phyloP scores from a whole-genome alignment of 352 stramenopile species.

The Globisporangium rhizosaccharum region DNA sequence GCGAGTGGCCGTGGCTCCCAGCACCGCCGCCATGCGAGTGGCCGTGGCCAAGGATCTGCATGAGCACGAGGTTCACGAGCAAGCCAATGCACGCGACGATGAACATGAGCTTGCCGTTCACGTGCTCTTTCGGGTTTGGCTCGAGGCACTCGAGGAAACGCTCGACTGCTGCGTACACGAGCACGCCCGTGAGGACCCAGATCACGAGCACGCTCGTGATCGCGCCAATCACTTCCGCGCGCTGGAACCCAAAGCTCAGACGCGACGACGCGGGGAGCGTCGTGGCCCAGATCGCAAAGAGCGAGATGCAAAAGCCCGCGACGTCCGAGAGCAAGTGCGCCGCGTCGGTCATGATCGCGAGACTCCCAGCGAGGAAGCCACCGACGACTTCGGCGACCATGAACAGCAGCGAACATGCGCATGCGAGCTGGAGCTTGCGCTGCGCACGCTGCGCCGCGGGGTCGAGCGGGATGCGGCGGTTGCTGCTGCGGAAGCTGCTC shows the following conservation, averaged over 20 bases:
- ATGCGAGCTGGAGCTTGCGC: conserved; percentile 59
- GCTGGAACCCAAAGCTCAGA: conserved; percentile 93
- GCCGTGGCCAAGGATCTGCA: conserved; percentile 88
- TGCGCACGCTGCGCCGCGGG: conserved; percentile 46
- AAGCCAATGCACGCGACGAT: conserved; percentile 93
- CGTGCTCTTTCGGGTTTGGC: conserved; percentile 67
- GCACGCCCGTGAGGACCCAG: conserved; percentile 90
- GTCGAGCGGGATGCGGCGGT: conserved; percentile 52
- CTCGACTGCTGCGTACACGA: conserved; percentile 92
- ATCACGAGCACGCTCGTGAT: conserved; percentile 92
- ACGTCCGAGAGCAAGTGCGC: conserved; percentile 73
- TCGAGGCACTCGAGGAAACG: conserved; percentile 78
- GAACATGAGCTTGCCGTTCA: conserved; percentile 97
- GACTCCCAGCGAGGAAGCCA: conserved; percentile 89
- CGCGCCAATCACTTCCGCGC: conserved; percentile 93
- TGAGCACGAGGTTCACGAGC: conserved; percentile 94
- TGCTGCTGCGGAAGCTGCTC: conserved; percentile 9
- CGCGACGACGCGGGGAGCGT: conserved; percentile 62
- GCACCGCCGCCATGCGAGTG: conserved; percentile 52
- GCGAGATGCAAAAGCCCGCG: conserved; percentile 66
- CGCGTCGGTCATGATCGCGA: conserved; percentile 93
- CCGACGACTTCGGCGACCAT: conserved; percentile 93
- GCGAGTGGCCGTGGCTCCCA: conserved; percentile 32
- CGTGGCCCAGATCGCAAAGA: conserved; percentile 69
- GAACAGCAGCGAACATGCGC: conserved; percentile 87